Base-by-base conservation (phyloP, 2,329 filamentous ascomycete species). In the Aphanocladium album region DNA sequence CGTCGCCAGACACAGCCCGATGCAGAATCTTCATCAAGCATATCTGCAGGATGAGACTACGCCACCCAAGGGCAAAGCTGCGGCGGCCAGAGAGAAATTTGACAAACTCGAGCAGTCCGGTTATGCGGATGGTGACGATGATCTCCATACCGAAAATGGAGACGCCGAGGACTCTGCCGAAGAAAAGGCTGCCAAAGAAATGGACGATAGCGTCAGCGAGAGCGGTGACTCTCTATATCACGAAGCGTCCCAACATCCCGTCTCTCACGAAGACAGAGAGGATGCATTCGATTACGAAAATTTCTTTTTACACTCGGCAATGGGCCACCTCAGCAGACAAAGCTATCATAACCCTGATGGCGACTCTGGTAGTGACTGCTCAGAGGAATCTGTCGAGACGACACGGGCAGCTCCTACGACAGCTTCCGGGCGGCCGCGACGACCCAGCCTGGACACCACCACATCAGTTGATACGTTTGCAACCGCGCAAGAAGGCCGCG, bases 251-350 rank as follows among this genome's bases (percentile, higher is more conserved):
- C 79, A 84, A 59, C 80, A 84, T 56, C 81, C 83, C 9, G 76
- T 89, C 6, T 91, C 91, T 0, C 93, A 98, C 69, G 93, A 98
- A 75, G 92, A 97, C 72, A 89, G 93, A 21, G 88, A 93, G 66
- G 93, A 98, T 73, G 93, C 93, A 1, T 98, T 98, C 69, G 93
- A 98, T 72, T 98, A 98, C 64, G 90, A 96, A 72, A 88, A 96
- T 71, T 97, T 97, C 76, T 96, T 96, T 73, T 80, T 97, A 16
- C 92, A 97, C 72, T 96, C 91, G 66, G 91, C 92, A 12, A 88
- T 97, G 83, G 92, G 91, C 6, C 91, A 83, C 2, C 87, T 91
- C 69, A 86, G 83, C 65, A 74, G 78, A 47, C 39, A 68, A 67
- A 63, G 65, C 66, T 49, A 60, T 62, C 47, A 62, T 21, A 55